A percentile compares a stretch with the other conserved stretches of the same genome.
Conservation (phyloP, 2,329 filamentous ascomycete species). For the Neonectria sp. region DNA sequence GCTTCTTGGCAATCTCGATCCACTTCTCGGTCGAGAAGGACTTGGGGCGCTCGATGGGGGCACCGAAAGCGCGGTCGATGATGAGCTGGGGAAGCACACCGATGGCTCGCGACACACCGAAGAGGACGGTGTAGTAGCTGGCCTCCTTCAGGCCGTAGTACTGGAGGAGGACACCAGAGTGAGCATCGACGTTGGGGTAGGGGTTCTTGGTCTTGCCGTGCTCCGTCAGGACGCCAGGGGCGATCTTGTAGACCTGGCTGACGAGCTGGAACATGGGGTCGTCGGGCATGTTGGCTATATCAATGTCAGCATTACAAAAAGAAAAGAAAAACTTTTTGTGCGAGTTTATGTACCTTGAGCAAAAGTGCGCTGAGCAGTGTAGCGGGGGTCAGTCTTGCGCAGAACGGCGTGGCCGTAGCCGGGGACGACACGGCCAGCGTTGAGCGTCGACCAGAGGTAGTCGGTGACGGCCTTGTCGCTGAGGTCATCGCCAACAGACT, state of each 20-base stretch:
- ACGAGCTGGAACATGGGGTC: constrained; percentile 99
- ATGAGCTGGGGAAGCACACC: constrained; percentile 99
- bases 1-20: constrained; percentile 92
- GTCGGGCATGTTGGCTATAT: constrained; percentile 84
- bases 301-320: constrained; percentile 47
- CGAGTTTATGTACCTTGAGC: constrained; percentile 71
- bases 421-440: constrained; percentile 94
- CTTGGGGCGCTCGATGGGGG: constrained; percentile 99
- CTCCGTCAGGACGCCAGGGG: constrained; percentile 96
- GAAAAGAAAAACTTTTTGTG: background rate
- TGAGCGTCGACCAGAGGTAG: constrained; percentile 98
- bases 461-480: constrained; percentile 97
- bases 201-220: constrained; percentile 99
- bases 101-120: constrained; percentile 97
- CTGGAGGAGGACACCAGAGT: constrained; percentile 99
- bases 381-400: constrained; percentile 99
- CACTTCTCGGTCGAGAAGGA: constrained; percentile 98
- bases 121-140: constrained; percentile 99
- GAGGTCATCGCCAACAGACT: constrained; percentile 91
- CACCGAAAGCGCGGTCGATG: constrained; percentile 97
- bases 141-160: constrained; percentile 99
- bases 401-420: constrained; percentile 99
- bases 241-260: constrained; percentile 99
- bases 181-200: constrained; percentile 98
- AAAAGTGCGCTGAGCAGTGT: constrained; percentile 98